phyloP scores from a whole-genome alignment of 2,329 filamentous ascomycete genomes.

The Aspergillus tubingensis region DNA sequence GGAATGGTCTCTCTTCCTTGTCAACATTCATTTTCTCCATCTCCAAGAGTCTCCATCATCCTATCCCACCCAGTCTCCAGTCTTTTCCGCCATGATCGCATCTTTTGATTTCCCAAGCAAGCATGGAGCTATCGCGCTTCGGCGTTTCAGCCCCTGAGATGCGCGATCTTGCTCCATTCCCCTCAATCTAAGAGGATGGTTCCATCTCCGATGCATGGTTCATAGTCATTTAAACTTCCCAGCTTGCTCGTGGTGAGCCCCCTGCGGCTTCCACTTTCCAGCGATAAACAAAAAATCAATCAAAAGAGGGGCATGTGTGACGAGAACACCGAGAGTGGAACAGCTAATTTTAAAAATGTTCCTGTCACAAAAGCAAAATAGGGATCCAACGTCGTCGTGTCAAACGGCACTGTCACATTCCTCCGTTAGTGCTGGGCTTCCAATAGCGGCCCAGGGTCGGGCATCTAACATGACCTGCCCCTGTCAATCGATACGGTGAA shows the following conservation, averaged over 20 bases:
- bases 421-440: not conserved
- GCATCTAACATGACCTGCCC: not conserved
- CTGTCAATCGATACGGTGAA: not conserved
- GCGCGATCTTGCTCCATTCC: constrained; percentile 7
- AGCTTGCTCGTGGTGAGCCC: too few relatives aligned
- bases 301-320: not conserved
- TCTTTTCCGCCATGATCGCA: not conserved
- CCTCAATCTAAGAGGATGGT: not conserved
- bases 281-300: not conserved
- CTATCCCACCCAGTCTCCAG: not conserved
- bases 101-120: not conserved
- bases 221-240: not conserved
- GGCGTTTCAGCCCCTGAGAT: constrained; percentile 16
- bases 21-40: too few relatives aligned
- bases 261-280: not conserved
- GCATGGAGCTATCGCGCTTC: constrained; percentile 7
- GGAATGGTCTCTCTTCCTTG: too few relatives aligned
- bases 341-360: not conserved
- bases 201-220: not conserved
- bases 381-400: not conserved
- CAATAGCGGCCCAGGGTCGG: not conserved
- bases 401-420: not conserved
- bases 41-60: too few relatives aligned
- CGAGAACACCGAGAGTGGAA: not conserved
- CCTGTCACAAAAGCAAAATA: not conserved